Evolutionary conservation across 305 asterid species (phyloP).

Genomic region (Vinca major): DNA sequence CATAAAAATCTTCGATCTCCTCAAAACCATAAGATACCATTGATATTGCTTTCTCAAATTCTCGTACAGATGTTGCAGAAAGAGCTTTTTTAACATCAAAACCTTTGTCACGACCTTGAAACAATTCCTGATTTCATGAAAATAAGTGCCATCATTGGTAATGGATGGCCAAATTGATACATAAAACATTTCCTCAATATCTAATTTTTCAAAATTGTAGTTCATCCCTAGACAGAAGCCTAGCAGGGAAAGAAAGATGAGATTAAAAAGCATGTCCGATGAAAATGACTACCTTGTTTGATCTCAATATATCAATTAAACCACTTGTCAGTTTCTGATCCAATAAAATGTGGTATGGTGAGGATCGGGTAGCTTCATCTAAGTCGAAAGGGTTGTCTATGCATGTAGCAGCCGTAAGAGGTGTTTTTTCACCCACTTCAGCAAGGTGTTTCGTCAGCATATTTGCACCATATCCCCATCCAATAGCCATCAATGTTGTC

Average conservation of each 20-base stretch:
- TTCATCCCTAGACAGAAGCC: neutral
- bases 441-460: conserved; percentile 95
- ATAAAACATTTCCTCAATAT: neutral
- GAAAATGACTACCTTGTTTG: conserved; percentile 55
- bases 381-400: conserved; percentile 93
- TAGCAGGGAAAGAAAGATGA: neutral
- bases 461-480: conserved; percentile 97
- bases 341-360: conserved; percentile 37
- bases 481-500: conserved; percentile 87
- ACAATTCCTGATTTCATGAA: conserved; percentile 58
- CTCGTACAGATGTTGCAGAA: conserved; percentile 59
- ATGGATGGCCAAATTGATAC: neutral
- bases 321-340: conserved; percentile 59
- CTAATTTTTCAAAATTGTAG: neutral
- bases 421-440: conserved; percentile 81
- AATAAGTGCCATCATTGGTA: neutral
- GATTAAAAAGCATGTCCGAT: neutral
- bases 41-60: conserved; percentile 78
- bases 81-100: conserved; percentile 79
- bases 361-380: conserved; percentile 61
- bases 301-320: conserved; percentile 57
- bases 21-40: conserved; percentile 74
- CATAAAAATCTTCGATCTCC: conserved; percentile 68
- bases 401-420: conserved; percentile 90
- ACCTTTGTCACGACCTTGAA: conserved; percentile 83